Evolutionary conservation across 257 asterid genomes (phyloP).

Genomic region (Lycium ferocissimum): DNA sequence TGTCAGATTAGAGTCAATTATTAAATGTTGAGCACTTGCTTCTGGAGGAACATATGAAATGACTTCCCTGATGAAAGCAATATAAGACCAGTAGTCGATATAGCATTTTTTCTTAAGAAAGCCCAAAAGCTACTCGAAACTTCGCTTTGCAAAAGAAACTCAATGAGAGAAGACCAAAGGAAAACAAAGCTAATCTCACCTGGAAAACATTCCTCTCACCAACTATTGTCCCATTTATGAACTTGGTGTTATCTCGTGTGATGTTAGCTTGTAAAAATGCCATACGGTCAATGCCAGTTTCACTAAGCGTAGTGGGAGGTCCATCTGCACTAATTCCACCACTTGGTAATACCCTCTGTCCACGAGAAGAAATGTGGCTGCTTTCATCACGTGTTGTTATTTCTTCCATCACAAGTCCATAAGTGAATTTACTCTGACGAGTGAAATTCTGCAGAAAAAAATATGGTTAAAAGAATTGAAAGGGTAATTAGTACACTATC

Average conservation of each 20-base stretch:
- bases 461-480: background rate
- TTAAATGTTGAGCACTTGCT: background rate
- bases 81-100: background rate
- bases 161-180: background rate
- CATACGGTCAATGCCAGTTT: slow-evolving; percentile 94
- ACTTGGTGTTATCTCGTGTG: slow-evolving; percentile 94
- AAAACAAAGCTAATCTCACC: slow-evolving; percentile 53
- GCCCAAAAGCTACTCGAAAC: slow-evolving; percentile 10
- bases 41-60: background rate
- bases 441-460: slow-evolving; percentile 75
- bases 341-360: slow-evolving; percentile 92
- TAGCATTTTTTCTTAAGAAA: background rate
- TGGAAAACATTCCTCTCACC: slow-evolving; percentile 96
- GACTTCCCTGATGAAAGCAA: background rate
- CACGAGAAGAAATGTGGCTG: slow-evolving; percentile 89
- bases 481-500: background rate
- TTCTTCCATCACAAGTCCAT: slow-evolving; percentile 96
- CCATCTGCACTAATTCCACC: slow-evolving; percentile 99
- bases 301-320: slow-evolving; percentile 99
- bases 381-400: slow-evolving; percentile 96
- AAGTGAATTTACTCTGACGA: slow-evolving; percentile 94
- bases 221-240: slow-evolving; percentile 89
- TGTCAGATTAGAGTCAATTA: background rate
- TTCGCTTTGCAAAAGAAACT: background rate
- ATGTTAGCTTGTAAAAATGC: slow-evolving; percentile 91